phyloP scores from a whole-genome alignment of 306 rosid genomes.

The Carpinus fangiana region DNA sequence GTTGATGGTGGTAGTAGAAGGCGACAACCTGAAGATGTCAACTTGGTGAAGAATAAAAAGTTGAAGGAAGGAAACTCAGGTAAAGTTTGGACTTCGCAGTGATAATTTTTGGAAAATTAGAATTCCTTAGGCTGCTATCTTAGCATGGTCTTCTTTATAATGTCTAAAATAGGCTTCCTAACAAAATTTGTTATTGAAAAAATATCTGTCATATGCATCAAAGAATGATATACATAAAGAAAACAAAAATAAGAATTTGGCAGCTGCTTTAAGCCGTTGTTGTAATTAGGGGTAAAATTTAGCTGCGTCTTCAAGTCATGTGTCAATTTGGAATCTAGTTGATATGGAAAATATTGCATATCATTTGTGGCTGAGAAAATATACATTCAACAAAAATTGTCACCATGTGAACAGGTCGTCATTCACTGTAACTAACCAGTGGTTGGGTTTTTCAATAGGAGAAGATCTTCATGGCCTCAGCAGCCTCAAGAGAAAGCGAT shows the following conservation, averaged over 20 bases:
- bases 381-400: background rate
- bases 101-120: background rate
- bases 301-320: background rate
- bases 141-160: background rate
- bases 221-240: background rate
- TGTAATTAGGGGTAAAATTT: too few relatives aligned
- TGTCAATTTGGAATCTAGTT: background rate
- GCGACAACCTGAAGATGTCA: conserved; percentile 29
- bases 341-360: background rate
- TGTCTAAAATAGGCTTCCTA: background rate
- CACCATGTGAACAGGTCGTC: background rate
- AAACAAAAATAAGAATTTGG: background rate
- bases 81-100: conserved; percentile 7
- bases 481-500: conserved; percentile 62
- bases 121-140: too few relatives aligned
- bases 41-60: conserved; percentile 51
- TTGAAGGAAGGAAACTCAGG: conserved; percentile 49
- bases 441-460: conserved; percentile 19
- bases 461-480: conserved; percentile 33
- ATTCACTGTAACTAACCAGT: background rate
- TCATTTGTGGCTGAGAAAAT: background rate
- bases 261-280: too few relatives aligned
- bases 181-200: background rate
- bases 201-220: background rate
- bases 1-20: conserved; percentile 19